phyloP scores from a whole-genome alignment of 345 rosid genomes.

The Bretschneidera sinensis region DNA sequence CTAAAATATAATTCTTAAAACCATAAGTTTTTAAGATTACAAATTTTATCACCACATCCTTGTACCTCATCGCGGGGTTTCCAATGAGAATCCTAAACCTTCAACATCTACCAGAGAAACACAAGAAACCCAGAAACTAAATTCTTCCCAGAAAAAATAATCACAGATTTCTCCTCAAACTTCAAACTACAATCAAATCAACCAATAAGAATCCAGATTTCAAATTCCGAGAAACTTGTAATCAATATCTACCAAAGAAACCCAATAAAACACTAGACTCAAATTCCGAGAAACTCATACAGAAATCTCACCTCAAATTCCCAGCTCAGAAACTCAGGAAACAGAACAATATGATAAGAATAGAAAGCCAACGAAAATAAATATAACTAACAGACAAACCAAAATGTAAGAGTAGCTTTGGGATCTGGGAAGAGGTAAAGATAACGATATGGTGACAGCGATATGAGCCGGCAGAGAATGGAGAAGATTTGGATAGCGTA shows the following conservation, averaged over 20 bases:
- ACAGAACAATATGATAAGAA: neutral
- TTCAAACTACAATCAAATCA: neutral
- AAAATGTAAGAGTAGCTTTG: constrained; percentile 2
- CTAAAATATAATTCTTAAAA: no score
- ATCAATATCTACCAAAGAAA: constrained; percentile 2
- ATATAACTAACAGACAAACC: neutral
- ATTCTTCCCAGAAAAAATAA: neutral
- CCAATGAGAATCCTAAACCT: neutral
- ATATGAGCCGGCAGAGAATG: constrained; percentile 1
- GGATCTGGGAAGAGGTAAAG: constrained; percentile 19
- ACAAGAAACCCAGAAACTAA: neutral
- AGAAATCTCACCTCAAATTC: neutral
- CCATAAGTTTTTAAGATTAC: no score
- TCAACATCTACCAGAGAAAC: neutral
- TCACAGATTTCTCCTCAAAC: neutral
- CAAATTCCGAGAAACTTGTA: no score
- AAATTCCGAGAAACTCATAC: neutral
- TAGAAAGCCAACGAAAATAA: neutral
- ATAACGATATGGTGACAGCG: constrained; percentile 4
- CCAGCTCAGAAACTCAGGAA: neutral
- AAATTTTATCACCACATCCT: no score
- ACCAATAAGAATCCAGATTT: neutral
- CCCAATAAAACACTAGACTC: neutral
- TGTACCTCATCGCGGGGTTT: no score
- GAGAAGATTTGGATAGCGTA: neutral